Evolutionary conservation across 2,329 filamentous ascomycete genomes (phyloP).

Genomic region (Verticillium zaregamsianum): DNA sequence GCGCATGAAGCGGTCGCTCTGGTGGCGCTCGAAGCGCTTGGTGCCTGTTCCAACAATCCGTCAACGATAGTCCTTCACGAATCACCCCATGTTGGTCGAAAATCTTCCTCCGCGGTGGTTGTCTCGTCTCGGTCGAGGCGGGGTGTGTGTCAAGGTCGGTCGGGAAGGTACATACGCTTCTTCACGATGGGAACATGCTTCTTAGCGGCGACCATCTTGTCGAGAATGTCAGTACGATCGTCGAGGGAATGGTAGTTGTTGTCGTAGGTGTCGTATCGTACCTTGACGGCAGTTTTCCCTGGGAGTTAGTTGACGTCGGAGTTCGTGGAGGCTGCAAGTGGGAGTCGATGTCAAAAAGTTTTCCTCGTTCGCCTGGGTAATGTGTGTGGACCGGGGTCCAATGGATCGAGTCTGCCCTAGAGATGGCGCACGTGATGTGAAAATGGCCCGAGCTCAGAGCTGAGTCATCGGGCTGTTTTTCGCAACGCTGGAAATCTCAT

Average conservation of each 20-base stretch:
- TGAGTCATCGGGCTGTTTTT: neutral
- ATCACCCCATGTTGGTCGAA: constrained; percentile 1
- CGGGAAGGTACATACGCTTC: constrained; percentile 78
- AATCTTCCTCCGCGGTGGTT: constrained; percentile 8
- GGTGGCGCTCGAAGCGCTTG: constrained; percentile 94
- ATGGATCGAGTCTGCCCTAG: neutral
- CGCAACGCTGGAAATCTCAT: neutral
- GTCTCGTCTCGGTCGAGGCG: neutral
- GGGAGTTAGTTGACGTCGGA: constrained; percentile 12
- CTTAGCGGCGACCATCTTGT: constrained; percentile 96
- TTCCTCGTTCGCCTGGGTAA: neutral
- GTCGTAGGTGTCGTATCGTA: constrained; percentile 18
- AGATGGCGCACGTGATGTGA: neutral
- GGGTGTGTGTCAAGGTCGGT: neutral
- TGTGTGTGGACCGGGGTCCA: neutral
- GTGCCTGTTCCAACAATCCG: constrained; percentile 59
- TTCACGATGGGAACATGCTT: constrained; percentile 99
- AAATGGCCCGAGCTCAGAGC: neutral
- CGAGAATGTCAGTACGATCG: constrained; percentile 24
- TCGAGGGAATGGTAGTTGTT: constrained; percentile 8
- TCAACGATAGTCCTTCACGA: constrained; percentile 30
- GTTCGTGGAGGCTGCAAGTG: neutral
- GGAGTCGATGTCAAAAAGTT: neutral
- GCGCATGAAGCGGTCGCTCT: constrained; percentile 95
- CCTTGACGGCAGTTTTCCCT: constrained; percentile 37